These are phyloP conservation scores for Aspergillus phoenicis DNA, from an alignment of 2,329 filamentous ascomycete genomes.

Conservation along the genomic window DNA sequence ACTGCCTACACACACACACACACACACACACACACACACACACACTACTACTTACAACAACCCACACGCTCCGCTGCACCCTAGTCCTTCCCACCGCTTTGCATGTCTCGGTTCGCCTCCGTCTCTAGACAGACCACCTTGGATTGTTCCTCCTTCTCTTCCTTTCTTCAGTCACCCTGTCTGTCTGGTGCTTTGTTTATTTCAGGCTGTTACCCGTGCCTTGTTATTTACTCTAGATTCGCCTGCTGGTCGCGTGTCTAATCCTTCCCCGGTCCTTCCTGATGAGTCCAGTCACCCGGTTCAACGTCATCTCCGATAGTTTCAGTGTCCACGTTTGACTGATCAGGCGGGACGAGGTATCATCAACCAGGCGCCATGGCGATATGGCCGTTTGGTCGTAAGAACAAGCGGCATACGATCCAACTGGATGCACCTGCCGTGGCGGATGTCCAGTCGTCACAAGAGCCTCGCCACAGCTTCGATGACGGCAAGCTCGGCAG, in stretches of 20 bases:
- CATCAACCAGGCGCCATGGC: conserved; percentile 59
- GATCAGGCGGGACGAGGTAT: conserved; percentile 19
- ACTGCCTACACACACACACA: neutral
- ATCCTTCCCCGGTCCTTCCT: conserved; percentile 17
- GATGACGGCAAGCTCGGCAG: conserved; percentile 31
- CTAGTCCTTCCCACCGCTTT: conserved; percentile 7
- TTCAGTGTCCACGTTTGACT: conserved; percentile 26
- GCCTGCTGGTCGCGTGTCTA: conserved; percentile 22
- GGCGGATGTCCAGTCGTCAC: conserved; percentile 37
- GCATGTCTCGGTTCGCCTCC: conserved; percentile 12
- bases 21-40: neutral
- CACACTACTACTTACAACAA: neutral
- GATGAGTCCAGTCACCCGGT: conserved; percentile 31
- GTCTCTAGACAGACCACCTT: neutral
- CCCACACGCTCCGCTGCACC: neutral
- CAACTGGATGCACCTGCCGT: conserved; percentile 57
- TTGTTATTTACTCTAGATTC: neutral
- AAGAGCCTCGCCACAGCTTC: conserved; percentile 31
- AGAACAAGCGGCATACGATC: conserved; percentile 67
- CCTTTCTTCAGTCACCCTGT: conserved; percentile 1
- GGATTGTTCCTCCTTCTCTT: conserved; percentile 2
- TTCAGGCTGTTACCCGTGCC: conserved; percentile 4
- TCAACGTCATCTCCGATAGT: conserved; percentile 20
- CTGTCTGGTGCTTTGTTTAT: conserved; percentile 11
- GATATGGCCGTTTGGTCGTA: conserved; percentile 81